Percentiles rank a stretch among this genome's conserved stretches.
phyloP scores from a whole-genome alignment of 495 filamentous ascomycete species.

The Letharia columbiana region DNA sequence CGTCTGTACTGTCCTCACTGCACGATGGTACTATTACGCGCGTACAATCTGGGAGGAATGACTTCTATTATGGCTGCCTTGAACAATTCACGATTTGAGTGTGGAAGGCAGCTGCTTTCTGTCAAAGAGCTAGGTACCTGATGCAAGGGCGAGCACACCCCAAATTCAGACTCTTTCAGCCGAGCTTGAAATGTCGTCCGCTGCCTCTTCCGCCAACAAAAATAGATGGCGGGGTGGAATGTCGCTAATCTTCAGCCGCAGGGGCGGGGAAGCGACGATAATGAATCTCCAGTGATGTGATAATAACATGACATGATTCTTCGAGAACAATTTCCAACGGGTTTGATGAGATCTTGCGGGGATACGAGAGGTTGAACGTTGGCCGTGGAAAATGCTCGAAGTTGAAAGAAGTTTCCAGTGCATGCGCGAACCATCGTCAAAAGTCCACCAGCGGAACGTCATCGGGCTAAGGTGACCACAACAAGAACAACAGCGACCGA shows the following conservation, averaged over 20 bases:
- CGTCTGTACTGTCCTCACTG: not conserved
- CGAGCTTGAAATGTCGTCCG: not conserved
- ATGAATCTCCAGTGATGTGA: not conserved
- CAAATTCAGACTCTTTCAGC: not conserved
- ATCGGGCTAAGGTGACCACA: not conserved
- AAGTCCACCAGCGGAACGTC: not conserved
- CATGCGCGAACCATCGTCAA: slow-evolving; percentile 2
- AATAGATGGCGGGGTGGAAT: slow-evolving; percentile 17
- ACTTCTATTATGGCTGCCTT: slow-evolving; percentile 3
- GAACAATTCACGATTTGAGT: not conserved
- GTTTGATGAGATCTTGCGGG: not conserved
- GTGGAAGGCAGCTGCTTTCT: not conserved
- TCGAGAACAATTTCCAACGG: not conserved
- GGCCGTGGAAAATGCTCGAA: slow-evolving; percentile 12
- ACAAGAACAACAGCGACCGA: not conserved
- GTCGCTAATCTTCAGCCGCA: slow-evolving; percentile 11
- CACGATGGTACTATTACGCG: slow-evolving; percentile 7
- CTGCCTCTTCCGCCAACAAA: not conserved
- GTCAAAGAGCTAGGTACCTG: not conserved
- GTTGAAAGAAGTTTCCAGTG: slow-evolving; percentile 15
- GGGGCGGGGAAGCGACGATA: slow-evolving; percentile 1
- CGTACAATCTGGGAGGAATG: slow-evolving; percentile 2
- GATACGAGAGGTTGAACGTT: not conserved
- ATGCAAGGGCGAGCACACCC: not conserved
- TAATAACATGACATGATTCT: not conserved